Evolutionary conservation across 768 basidiomycete species (phyloP).

Genomic region (Chlorophyllum brunneum): DNA sequence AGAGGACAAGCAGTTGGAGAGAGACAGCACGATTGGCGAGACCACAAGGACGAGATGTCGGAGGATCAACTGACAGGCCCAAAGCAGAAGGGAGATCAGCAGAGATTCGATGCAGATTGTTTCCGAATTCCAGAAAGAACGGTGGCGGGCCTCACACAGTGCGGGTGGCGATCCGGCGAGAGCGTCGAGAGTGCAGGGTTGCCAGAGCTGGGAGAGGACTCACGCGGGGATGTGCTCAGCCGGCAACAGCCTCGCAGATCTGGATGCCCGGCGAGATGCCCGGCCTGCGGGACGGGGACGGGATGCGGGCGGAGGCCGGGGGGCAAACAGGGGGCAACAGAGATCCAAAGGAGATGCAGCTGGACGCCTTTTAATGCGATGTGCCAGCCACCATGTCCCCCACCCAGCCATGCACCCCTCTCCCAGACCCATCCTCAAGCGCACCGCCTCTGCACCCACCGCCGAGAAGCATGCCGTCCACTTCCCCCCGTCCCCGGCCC

Average conservation of each 20-base stretch:
- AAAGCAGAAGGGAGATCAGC: too few species aligned
- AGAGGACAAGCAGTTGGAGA: background rate
- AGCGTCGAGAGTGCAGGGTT: slow-evolving; percentile 6
- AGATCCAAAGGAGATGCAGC: too few species aligned
- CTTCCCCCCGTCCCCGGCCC: slow-evolving; percentile 50
- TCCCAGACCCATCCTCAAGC: slow-evolving; percentile 61
- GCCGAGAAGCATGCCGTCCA: slow-evolving; percentile 35
- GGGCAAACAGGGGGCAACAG: background rate
- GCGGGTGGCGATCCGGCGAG: slow-evolving; percentile 5
- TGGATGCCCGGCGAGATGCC: background rate
- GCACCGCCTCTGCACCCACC: slow-evolving; percentile 23
- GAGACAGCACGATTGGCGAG: slow-evolving; percentile 7
- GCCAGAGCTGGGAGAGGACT: background rate
- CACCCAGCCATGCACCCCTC: slow-evolving; percentile 21
- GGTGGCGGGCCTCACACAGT: background rate
- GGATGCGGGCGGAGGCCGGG: background rate
- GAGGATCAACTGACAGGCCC: slow-evolving; percentile 11
- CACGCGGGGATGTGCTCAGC: slow-evolving; percentile 12
- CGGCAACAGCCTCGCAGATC: slow-evolving; percentile 7
- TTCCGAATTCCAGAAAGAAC: background rate
- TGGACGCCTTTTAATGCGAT: too few species aligned
- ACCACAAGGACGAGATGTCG: slow-evolving; percentile 8
- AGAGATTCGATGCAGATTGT: slow-evolving; percentile 7
- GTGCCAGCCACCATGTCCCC: slow-evolving; percentile 7
- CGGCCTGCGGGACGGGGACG: background rate